phyloP scores from a whole-genome alignment of 1,284 basidiomycete genomes.

The Tetrapyrgos nigripes region DNA sequence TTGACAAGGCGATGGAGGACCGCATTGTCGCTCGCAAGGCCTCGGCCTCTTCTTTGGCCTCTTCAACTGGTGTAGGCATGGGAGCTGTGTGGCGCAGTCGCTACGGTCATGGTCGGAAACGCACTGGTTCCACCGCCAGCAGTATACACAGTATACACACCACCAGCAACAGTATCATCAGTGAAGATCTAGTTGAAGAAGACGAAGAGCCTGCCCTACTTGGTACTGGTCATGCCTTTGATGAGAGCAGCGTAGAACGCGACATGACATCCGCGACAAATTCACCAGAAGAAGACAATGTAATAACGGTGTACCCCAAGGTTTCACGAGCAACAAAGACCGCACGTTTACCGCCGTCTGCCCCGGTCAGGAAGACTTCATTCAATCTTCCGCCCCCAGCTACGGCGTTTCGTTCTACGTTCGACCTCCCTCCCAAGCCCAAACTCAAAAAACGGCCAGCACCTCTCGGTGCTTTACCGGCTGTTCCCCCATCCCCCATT shows the following conservation, averaged over 20 bases:
- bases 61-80: slow-evolving; percentile 65
- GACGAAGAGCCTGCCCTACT: slow-evolving; percentile 77
- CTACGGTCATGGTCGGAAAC: slow-evolving; percentile 63
- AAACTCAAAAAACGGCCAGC: slow-evolving; percentile 65
- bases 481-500: slow-evolving; percentile 73
- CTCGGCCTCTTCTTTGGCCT: slow-evolving; percentile 63
- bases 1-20: slow-evolving; percentile 86
- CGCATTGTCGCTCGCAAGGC: slow-evolving; percentile 75
- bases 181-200: slow-evolving; percentile 81
- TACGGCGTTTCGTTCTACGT: slow-evolving; percentile 55
- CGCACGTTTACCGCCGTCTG: slow-evolving; percentile 52
- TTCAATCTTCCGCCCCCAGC: slow-evolving; percentile 53
- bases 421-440: slow-evolving; percentile 52
- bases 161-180: slow-evolving; percentile 71
- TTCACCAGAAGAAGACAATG: slow-evolving; percentile 51
- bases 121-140: slow-evolving; percentile 75
- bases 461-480: slow-evolving; percentile 65
- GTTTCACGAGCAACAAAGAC: slow-evolving; percentile 27
- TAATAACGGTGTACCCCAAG: slow-evolving; percentile 24
- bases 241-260: slow-evolving; percentile 48
- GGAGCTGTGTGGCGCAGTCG: slow-evolving; percentile 68
- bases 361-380: slow-evolving; percentile 57
- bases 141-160: slow-evolving; percentile 49
- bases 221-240: slow-evolving; percentile 72
- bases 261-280: slow-evolving; percentile 42